A percentile compares a stretch with the other conserved stretches of the same genome.
Conservation (phyloP, 495 filamentous ascomycete species). For the Rostrohypoxylon terebratum region DNA sequence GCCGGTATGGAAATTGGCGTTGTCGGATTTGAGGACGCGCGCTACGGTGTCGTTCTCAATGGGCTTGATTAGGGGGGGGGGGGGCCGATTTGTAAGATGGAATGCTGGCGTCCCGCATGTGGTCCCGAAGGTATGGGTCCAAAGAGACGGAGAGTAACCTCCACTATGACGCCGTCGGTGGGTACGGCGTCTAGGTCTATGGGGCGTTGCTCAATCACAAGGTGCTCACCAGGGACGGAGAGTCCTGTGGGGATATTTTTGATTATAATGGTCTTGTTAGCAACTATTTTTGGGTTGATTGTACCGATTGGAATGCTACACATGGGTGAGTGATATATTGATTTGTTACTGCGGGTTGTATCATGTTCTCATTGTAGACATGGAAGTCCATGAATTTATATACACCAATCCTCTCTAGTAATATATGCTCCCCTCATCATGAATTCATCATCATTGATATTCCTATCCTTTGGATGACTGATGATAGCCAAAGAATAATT, state of each 20-base stretch:
- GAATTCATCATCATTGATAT: not conserved
- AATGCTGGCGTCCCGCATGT: constrained; percentile 55
- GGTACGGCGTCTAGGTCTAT: constrained; percentile 72
- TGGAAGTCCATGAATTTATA: not conserved
- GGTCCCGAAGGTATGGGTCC: constrained; percentile 82
- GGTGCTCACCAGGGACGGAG: constrained; percentile 73
- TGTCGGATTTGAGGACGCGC: constrained; percentile 71
- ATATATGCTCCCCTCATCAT: not conserved
- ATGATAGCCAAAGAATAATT: constrained; percentile 1
- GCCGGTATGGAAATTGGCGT: constrained; percentile 67
- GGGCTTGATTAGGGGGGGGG: not conserved
- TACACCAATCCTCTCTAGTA: not conserved
- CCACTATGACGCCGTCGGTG: constrained; percentile 71
- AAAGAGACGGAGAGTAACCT: constrained; percentile 79
- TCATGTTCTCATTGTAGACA: not conserved
- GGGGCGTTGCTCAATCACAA: constrained; percentile 67
- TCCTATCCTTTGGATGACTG: not conserved
- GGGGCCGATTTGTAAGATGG: constrained; percentile 45
- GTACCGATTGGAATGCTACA: not conserved
- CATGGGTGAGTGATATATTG: not conserved
- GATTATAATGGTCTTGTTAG: constrained; percentile 81
- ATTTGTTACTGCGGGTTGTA: not conserved
- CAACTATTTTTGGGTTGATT: constrained; percentile 51
- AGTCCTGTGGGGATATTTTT: constrained; percentile 70
- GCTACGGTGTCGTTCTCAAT: constrained; percentile 51